Percentiles rank a stretch among this genome's conserved stretches.
Evolutionary conservation across 805 yeast species (phyloP).

Genomic region (Alloascoidea hylecoeti): DNA sequence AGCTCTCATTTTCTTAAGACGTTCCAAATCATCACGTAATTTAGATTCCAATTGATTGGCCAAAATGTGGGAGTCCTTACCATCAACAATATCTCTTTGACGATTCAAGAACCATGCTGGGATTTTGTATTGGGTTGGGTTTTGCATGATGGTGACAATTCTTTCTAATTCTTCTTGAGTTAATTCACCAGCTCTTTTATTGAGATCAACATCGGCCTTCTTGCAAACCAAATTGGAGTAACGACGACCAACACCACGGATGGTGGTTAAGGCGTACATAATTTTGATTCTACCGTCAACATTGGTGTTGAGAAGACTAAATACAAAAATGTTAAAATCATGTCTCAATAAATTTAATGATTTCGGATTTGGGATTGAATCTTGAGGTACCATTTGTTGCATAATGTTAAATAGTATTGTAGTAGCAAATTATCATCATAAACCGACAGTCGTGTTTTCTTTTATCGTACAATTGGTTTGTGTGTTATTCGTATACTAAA

Average conservation of each 20-base stretch:
- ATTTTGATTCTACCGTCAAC: constrained; percentile 99
- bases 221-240: constrained; percentile 99
- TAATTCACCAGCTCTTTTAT: constrained; percentile 99
- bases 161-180: constrained; percentile 99
- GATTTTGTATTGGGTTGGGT: constrained; percentile 98
- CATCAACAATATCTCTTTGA: constrained; percentile 96
- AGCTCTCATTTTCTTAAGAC: constrained; percentile 99
- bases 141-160: constrained; percentile 98
- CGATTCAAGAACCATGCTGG: constrained; percentile 99
- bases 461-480: background rate
- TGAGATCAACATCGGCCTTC: constrained; percentile 98
- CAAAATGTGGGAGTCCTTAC: constrained; percentile 97
- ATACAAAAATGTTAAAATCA: constrained; percentile 1
- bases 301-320: constrained; percentile 98
- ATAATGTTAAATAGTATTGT: background rate
- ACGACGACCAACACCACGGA: constrained; percentile 99
- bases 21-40: constrained; percentile 99
- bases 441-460: background rate
- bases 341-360: background rate
- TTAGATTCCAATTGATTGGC: constrained; percentile 99
- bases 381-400: background rate
- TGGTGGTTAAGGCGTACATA: constrained; percentile 99
- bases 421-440: background rate
- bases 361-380: background rate
- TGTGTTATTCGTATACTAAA: background rate